Conservation (phyloP, 768 basidiomycete genomes). For the Trametes maxima region DNA sequence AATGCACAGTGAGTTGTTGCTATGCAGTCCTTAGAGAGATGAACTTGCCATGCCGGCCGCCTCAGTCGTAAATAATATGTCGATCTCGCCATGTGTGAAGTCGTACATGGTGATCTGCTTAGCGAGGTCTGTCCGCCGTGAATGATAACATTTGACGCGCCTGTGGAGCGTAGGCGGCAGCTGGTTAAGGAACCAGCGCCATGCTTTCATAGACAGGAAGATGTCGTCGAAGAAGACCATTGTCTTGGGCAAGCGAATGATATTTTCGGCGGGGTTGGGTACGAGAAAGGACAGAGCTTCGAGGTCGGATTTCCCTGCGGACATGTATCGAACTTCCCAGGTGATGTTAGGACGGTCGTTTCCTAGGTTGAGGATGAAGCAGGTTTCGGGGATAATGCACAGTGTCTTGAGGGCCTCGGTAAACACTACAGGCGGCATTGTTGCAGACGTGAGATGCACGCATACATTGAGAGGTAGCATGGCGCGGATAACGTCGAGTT, state of each 20-base stretch:
- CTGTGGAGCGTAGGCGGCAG: background rate
- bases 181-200: background rate
- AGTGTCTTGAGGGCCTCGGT: background rate
- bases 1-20: too few relatives aligned
- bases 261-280: background rate
- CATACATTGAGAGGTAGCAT: background rate
- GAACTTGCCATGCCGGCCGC: background rate
- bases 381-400: background rate
- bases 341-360: background rate
- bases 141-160: background rate
- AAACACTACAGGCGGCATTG: background rate
- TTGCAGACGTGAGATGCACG: background rate
- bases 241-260: background rate
- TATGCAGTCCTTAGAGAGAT: too few relatives aligned
- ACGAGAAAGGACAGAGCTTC: background rate
- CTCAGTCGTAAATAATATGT: background rate
- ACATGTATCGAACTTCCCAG: background rate
- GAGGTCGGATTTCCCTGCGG: background rate
- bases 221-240: constrained; percentile 1
- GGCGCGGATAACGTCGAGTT: background rate
- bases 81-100: background rate
- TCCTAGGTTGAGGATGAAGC: background rate
- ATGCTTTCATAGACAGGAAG: background rate
- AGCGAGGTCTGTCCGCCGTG: background rate
- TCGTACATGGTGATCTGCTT: background rate